Base-by-base conservation (phyloP, 2,329 filamentous ascomycete species). In the Talaromyces sp. region DNA sequence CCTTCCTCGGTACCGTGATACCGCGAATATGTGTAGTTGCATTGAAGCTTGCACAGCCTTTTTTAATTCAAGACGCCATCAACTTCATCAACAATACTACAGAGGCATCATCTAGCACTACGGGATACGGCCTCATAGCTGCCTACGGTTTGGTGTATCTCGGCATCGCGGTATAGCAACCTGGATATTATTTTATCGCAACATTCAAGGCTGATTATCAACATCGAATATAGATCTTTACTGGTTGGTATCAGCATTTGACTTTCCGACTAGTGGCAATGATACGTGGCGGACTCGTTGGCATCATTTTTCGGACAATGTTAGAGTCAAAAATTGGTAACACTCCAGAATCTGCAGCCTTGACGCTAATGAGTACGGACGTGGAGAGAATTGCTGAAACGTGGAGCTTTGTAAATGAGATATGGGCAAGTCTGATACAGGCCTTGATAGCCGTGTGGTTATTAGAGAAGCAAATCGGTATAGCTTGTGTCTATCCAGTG, bases 371-470 rank as follows among this genome's bases (percentile, higher is more conserved):
- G 49, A 62, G 61, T 19, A 62, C 61, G 8, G 61, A 62, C 49
- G 61, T 62, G 35, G 61, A 62, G 31, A 27, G 61, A 54, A 56
- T 62, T 56, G 49, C 49, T 7, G 47, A 52, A 52, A 52, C 19
- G 17, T 54, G 47, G 47, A 54, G 39, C 22, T 54, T 56, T 33
- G 58, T 65, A 33, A 61, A 73, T 50, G 74, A 75, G 60, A 70
- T 71, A 19, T 77, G 75, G 70, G 76, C 75, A 7, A 75, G 71
- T 56, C 63, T 75, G 0, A 70, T 79, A 49, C 73, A 79, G 13
- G 66, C 80, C 2, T 75, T 63, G 5, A 63, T 81, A 5, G 75
- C 74, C 8, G 73, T 77, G 17, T 75, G 74, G 73, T 66, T 73
- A 41, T 67, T 74, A 9, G 27, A 71, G 25, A 69, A 67, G 10